Evolutionary conservation across 2,329 filamentous ascomycete genomes (phyloP).

Genomic region (Ustulina deusta): DNA sequence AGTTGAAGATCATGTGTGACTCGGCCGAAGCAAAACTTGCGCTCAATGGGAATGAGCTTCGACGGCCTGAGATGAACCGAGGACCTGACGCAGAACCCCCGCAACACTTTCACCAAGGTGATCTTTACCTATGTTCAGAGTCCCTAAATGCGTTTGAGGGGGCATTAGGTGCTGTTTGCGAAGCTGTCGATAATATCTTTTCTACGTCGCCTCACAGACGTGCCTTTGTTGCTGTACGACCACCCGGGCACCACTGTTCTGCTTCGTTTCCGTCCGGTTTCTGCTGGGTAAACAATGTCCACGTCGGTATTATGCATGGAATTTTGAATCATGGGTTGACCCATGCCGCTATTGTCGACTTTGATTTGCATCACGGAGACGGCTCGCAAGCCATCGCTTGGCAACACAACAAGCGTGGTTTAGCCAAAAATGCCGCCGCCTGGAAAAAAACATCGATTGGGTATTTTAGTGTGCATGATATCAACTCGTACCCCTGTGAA

Average conservation of each 20-base stretch:
- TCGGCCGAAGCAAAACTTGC: constrained; percentile 82
- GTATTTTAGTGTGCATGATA: constrained; percentile 97
- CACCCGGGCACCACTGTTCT: constrained; percentile 96
- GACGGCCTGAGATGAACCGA: constrained; percentile 72
- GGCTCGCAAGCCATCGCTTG: constrained; percentile 96
- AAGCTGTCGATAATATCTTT: constrained; percentile 90
- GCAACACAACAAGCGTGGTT: constrained; percentile 83
- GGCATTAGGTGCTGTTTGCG: constrained; percentile 90
- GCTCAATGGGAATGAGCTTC: constrained; percentile 80
- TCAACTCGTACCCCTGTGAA: constrained; percentile 98
- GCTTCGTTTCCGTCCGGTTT: constrained; percentile 91
- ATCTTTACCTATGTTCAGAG: constrained; percentile 89
- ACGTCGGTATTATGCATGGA: constrained; percentile 94
- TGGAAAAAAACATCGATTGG: constrained; percentile 90
- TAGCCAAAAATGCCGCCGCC: constrained; percentile 76
- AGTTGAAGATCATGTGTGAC: constrained; percentile 86
- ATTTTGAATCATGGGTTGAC: constrained; percentile 86
- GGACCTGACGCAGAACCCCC: constrained; percentile 59
- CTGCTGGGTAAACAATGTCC: constrained; percentile 98
- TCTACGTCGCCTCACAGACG: constrained; percentile 70
- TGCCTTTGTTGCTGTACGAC: constrained; percentile 92
- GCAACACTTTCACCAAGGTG: constrained; percentile 82
- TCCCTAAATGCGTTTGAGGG: constrained; percentile 91
- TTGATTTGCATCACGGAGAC: constrained; percentile 92
- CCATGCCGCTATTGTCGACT: constrained; percentile 93